Conservation (phyloP, 1,284 basidiomycete genomes). For the Fomitopsis palustris region DNA sequence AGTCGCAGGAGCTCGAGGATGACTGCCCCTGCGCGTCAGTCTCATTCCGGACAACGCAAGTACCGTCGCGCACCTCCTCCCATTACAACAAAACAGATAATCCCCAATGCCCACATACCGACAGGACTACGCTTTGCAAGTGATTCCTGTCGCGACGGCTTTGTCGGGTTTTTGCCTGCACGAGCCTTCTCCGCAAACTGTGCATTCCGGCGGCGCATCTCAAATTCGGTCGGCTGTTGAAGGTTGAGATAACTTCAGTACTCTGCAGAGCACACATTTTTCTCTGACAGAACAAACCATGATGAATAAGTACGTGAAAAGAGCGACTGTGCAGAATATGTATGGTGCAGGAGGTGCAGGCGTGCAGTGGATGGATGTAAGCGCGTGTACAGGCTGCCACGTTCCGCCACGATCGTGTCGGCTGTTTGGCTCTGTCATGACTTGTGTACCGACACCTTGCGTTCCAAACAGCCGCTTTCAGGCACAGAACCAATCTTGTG, state of each 20-base stretch:
- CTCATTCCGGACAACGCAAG: background rate
- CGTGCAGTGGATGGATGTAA: background rate
- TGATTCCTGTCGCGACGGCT: conserved; percentile 66
- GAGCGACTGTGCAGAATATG: background rate
- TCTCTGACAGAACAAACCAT: conserved; percentile 33
- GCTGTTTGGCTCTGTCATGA: conserved; percentile 12
- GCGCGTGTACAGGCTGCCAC: conserved; percentile 2
- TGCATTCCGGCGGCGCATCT: conserved; percentile 72
- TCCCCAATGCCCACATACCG: conserved; percentile 64
- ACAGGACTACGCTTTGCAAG: conserved; percentile 69
- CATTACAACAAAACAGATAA: conserved; percentile 67
- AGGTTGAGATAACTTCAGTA: background rate
- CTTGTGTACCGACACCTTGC: conserved; percentile 27
- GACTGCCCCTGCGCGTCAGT: conserved; percentile 39
- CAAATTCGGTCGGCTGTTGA: conserved; percentile 57
- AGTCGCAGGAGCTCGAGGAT: conserved; percentile 67
- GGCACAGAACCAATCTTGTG: background rate
- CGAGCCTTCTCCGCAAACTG: conserved; percentile 72
- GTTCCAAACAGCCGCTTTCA: conserved; percentile 32
- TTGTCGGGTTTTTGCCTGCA: conserved; percentile 70
- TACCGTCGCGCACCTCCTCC: conserved; percentile 64
- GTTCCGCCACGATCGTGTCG: conserved; percentile 7
- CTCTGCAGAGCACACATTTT: background rate
- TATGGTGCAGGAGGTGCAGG: conserved; percentile 3
- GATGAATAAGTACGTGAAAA: conserved; percentile 9